Conservation (phyloP, 306 rosid genomes). For the Pueraria montana region DNA sequence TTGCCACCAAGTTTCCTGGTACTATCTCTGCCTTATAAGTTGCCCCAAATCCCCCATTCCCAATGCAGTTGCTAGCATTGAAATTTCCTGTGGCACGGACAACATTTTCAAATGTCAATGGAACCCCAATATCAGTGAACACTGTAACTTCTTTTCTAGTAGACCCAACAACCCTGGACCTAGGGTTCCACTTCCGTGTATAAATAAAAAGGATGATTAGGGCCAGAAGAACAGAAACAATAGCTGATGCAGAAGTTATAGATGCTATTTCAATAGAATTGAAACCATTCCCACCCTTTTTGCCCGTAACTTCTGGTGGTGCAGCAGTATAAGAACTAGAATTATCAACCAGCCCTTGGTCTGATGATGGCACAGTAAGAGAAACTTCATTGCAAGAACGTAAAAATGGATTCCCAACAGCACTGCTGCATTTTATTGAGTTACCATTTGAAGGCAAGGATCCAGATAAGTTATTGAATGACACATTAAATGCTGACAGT, state of each 20-base stretch:
- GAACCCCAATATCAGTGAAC: slow-evolving; percentile 77
- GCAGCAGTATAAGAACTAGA: slow-evolving; percentile 58
- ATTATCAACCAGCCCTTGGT: slow-evolving; percentile 57
- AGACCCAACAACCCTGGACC: slow-evolving; percentile 69
- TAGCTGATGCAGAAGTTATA: slow-evolving; percentile 88
- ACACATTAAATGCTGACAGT: slow-evolving; percentile 75
- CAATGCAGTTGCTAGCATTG: slow-evolving; percentile 85
- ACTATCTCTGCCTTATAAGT: slow-evolving; percentile 87
- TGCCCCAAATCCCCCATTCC: slow-evolving; percentile 94
- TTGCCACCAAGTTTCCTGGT: slow-evolving; percentile 70
- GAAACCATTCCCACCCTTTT: slow-evolving; percentile 53
- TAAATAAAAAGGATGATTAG: slow-evolving; percentile 71
- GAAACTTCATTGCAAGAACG: slow-evolving; percentile 61
- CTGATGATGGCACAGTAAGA: slow-evolving; percentile 57
- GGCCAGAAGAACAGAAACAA: slow-evolving; percentile 84
- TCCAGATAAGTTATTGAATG: slow-evolving; percentile 89
- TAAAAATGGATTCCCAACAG: slow-evolving; percentile 76
- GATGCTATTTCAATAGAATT: slow-evolving; percentile 90
- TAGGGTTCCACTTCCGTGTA: slow-evolving; percentile 82
- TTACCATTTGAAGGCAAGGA: slow-evolving; percentile 68
- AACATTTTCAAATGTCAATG: slow-evolving; percentile 76
- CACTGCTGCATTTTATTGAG: slow-evolving; percentile 75
- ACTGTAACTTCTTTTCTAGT: slow-evolving; percentile 77
- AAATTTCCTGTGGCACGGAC: slow-evolving; percentile 78
- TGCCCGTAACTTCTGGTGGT: slow-evolving; percentile 53